These are phyloP conservation scores for Ascochyta clinopodiicola DNA, from an alignment of 2,329 filamentous ascomycete genomes.

Conservation along the genomic window DNA sequence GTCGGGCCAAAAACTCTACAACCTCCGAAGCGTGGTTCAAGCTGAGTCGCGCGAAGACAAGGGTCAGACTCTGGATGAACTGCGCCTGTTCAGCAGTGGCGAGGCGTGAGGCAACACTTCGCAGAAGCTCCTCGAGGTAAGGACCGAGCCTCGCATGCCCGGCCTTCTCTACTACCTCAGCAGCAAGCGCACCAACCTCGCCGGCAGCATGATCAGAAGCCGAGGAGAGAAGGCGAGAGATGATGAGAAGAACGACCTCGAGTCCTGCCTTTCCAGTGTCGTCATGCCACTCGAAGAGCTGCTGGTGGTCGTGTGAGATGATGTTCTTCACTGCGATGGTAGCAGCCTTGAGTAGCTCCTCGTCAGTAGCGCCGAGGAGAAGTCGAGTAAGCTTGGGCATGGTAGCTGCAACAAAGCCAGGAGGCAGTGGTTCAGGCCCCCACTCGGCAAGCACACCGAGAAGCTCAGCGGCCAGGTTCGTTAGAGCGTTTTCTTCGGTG, in stretches of 20 bases:
- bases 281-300: conserved; percentile 87
- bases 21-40: conserved; percentile 86
- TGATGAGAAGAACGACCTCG: conserved; percentile 87
- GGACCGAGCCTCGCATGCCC: conserved; percentile 89
- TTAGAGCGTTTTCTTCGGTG: conserved; percentile 82
- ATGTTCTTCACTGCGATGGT: conserved; percentile 89
- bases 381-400: conserved; percentile 87
- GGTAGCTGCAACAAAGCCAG: conserved; percentile 81
- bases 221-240: conserved; percentile 86
- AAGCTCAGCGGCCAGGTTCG: conserved; percentile 86
- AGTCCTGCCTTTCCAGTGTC: conserved; percentile 78
- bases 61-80: conserved; percentile 93
- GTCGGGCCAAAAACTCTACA: conserved; percentile 85
- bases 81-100: conserved; percentile 81
- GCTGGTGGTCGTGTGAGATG: conserved; percentile 85
- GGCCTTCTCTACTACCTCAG: conserved; percentile 93
- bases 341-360: conserved; percentile 84
- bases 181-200: conserved; percentile 94
- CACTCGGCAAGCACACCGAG: conserved; percentile 81
- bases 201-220: conserved; percentile 88
- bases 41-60: conserved; percentile 92
- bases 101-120: conserved; percentile 85
- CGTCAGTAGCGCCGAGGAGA: conserved; percentile 82
- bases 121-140: conserved; percentile 84
- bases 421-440: conserved; percentile 82